Conservation (phyloP, 371 early-diverging fungal genomes). For the Syncephalastrum monosporum region DNA sequence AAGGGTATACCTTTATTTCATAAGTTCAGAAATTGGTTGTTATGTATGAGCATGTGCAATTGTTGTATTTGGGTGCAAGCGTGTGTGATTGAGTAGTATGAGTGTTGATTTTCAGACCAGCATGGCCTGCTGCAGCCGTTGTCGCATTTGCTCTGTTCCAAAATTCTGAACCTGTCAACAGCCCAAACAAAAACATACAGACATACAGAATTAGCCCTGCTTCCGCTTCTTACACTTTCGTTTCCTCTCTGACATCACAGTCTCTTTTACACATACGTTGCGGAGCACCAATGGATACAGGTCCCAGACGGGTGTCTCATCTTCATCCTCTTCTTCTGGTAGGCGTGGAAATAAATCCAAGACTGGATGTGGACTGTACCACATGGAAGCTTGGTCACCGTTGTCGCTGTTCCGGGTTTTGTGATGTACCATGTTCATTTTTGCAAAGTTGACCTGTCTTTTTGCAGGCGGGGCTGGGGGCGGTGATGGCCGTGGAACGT, state of each 20-base stretch:
- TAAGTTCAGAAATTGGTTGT: too few species aligned
- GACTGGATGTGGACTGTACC: slow-evolving; percentile 14
- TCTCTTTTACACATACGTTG: slow-evolving; percentile 22
- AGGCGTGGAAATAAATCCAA: slow-evolving; percentile 13
- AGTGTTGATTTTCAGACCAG: too few species aligned
- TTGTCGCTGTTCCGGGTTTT: slow-evolving; percentile 7
- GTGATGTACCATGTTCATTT: slow-evolving; percentile 15
- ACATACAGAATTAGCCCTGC: background rate
- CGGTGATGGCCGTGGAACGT: slow-evolving; percentile 20
- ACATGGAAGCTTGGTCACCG: slow-evolving; percentile 3
- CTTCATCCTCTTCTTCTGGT: slow-evolving; percentile 5
- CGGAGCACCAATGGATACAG: slow-evolving; percentile 41
- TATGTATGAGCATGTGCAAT: too few species aligned
- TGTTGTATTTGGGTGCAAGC: too few species aligned
- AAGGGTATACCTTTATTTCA: too few species aligned
- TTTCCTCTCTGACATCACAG: background rate
- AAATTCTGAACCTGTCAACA: slow-evolving; percentile 41
- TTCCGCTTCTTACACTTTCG: background rate
- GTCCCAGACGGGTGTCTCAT: slow-evolving; percentile 36
- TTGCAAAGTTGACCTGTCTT: slow-evolving; percentile 28
- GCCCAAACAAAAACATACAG: background rate
- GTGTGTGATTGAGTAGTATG: too few species aligned
- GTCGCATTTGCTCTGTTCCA: slow-evolving; percentile 48
- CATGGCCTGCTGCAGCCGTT: slow-evolving; percentile 27
- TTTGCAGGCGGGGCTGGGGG: slow-evolving; percentile 8